Base-by-base conservation (phyloP, 2,329 filamentous ascomycete genomes). In the Penicillium digitatum region DNA sequence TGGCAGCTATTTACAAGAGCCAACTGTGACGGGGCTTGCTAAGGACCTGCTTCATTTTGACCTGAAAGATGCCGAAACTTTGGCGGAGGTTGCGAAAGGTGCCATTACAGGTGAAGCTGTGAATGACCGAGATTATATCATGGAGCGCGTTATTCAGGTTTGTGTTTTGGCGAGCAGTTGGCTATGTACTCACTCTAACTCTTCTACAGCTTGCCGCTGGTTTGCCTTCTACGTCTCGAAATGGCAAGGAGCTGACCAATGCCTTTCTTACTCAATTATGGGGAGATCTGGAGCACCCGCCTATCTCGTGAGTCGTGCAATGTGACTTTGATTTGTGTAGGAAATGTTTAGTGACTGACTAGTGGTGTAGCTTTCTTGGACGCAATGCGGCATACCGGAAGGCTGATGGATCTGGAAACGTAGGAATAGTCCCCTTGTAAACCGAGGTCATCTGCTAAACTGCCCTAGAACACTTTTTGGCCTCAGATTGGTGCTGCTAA, bases 401-500 rank as follows among this genome's bases (percentile, higher is more conserved):
- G 61, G 66, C 72, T 39, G 64, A 75, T 67, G 75, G 75, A 14
- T 74, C 71, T n/a, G 68, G 72, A 54, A 77, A 77, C 63, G 72
- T 74, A 66, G 48, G 63, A 34, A 16, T 16, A 31, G 7, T 22
- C 42, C 20, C 14, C 12, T 58, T 61, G 24, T 53, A 63, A 7
- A 71, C 54, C 66, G 70, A 3, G 70, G 67, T 57, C 68, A n/a
- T 8, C 58, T 48, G 39, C 76, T 58, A 65, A 81, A 68, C 66
- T 24, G 74, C 71, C 48, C 69, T 70, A 86, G 74, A 89, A 85
- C 64, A 78, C 85, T 46, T 73, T 84, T 20, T 77, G 82, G 62
- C 87, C 87, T 3, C 77, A 84, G 49, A 74, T 90, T 29, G 87
- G 87, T 2, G 79, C 78, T 35, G 85, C 87, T 10, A 81, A 81